These are phyloP conservation scores for Chrysoporthe puriensis DNA, from an alignment of 2,329 filamentous ascomycete genomes.

Conservation along the genomic window DNA sequence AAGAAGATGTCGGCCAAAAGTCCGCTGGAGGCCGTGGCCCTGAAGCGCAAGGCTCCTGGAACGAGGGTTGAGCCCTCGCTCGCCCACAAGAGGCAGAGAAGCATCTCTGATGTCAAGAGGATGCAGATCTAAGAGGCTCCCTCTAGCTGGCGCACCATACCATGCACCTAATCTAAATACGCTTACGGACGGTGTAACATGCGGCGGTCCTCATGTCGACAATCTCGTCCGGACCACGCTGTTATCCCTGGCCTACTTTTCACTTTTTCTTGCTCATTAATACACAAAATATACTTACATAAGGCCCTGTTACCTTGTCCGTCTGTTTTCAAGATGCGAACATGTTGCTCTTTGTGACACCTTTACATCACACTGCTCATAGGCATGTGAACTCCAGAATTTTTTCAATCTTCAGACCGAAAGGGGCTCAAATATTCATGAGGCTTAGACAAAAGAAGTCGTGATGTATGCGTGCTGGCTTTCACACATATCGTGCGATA, in stretches of 20 bases:
- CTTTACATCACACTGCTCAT: not conserved
- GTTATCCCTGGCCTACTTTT: conserved; percentile 28
- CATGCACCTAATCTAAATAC: conserved; percentile 37
- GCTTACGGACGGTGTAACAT: conserved; percentile 51
- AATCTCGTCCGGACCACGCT: conserved; percentile 7
- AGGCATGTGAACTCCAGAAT: too few relatives aligned
- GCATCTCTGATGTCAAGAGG: conserved; percentile 59
- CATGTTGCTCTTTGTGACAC: not conserved
- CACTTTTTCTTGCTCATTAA: not conserved
- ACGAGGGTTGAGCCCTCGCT: conserved; percentile 39
- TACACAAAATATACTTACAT: not conserved
- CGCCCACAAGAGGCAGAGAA: conserved; percentile 61
- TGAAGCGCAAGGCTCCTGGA: conserved; percentile 60
- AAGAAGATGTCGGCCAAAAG: conserved; percentile 54
- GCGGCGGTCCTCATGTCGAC: not conserved
- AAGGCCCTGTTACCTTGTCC: not conserved
- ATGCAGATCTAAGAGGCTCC: conserved; percentile 37
- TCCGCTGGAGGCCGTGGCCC: conserved; percentile 51
- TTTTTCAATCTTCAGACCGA: not conserved
- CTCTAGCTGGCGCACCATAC: not conserved
- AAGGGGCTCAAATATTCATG: not conserved
- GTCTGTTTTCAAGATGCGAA: not conserved
- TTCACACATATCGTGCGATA: not conserved
- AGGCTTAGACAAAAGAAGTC: conserved; percentile 11
- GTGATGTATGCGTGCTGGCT: not conserved